Conservation (phyloP, 2,329 filamentous ascomycete species). For the Zalaria obscura region DNA sequence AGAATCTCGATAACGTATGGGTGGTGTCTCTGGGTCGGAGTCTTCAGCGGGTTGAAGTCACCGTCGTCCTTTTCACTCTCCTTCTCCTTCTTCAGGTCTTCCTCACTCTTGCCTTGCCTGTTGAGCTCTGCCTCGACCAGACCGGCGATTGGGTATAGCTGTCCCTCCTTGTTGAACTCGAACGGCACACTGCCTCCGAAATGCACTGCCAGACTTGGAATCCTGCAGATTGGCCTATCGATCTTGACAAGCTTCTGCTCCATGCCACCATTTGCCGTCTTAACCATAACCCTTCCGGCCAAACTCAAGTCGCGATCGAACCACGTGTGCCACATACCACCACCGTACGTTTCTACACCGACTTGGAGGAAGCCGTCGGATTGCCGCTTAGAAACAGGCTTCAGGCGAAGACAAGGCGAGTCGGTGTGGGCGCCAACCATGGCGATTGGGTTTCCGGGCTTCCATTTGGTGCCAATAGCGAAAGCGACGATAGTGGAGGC, state of each 20-base stretch:
- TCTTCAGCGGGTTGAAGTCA: conserved; percentile 59
- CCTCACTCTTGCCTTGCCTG: conserved; percentile 43
- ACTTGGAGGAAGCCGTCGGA: conserved; percentile 83
- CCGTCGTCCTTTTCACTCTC: conserved; percentile 22
- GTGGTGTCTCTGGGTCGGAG: conserved; percentile 73
- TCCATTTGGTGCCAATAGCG: conserved; percentile 81
- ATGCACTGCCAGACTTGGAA: conserved; percentile 89
- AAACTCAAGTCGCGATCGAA: conserved; percentile 91
- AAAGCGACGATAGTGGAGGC: conserved; percentile 86
- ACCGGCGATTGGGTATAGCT: conserved; percentile 86
- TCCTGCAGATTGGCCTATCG: conserved; percentile 76
- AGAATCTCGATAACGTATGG: conserved; percentile 75
- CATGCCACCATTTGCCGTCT: conserved; percentile 55
- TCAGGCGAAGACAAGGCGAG: conserved; percentile 80
- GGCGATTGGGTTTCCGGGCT: conserved; percentile 74
- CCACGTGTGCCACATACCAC: conserved; percentile 95
- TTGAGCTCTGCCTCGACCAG: conserved; percentile 81
- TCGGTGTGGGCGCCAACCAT: conserved; percentile 97
- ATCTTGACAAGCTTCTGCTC: conserved; percentile 80
- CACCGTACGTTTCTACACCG: conserved; percentile 91
- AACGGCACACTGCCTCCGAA: conserved; percentile 77
- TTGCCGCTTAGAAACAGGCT: conserved; percentile 84
- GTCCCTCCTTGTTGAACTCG: conserved; percentile 91
- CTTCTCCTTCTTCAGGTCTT: conserved; percentile 29
- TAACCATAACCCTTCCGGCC: conserved; percentile 76